phyloP scores from a whole-genome alignment of 306 rosid genomes.

The Dryas octopetala region DNA sequence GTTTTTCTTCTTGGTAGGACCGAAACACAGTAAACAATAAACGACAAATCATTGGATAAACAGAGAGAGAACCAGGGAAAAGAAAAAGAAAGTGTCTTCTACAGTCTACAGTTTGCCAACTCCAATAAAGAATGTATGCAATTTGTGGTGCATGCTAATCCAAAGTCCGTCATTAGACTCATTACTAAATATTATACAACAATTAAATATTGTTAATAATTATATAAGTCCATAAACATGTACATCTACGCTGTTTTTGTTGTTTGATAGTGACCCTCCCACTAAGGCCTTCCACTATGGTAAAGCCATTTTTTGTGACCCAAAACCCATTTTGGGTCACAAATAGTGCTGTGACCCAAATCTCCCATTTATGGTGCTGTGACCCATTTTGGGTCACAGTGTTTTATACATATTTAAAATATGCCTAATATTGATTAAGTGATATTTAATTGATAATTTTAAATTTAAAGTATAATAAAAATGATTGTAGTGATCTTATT shows the following conservation, averaged over 20 bases:
- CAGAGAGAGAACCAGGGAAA: neutral
- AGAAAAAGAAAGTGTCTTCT: neutral
- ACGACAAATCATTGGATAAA: constrained; percentile 14
- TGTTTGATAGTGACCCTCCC: constrained; percentile 45
- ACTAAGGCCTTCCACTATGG: no score
- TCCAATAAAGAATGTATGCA: neutral
- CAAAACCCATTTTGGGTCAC: no score
- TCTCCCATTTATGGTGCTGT: no score
- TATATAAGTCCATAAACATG: neutral
- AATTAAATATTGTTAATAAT: neutral
- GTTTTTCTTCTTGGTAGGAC: neutral
- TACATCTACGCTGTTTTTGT: neutral
- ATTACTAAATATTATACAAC: neutral
- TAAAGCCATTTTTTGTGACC: no score
- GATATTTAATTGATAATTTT: no score
- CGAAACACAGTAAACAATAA: constrained; percentile 3
- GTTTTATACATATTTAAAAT: no score
- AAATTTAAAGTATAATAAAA: no score
- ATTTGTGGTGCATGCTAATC: neutral
- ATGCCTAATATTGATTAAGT: no score
- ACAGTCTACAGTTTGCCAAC: neutral
- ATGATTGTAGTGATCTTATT: no score
- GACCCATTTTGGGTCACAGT: no score
- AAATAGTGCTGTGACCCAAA: no score
- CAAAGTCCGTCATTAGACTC: neutral